These are phyloP conservation scores for Angomonas desouzai DNA, from an alignment of 208 protist genomes.

Conservation along the genomic window DNA sequence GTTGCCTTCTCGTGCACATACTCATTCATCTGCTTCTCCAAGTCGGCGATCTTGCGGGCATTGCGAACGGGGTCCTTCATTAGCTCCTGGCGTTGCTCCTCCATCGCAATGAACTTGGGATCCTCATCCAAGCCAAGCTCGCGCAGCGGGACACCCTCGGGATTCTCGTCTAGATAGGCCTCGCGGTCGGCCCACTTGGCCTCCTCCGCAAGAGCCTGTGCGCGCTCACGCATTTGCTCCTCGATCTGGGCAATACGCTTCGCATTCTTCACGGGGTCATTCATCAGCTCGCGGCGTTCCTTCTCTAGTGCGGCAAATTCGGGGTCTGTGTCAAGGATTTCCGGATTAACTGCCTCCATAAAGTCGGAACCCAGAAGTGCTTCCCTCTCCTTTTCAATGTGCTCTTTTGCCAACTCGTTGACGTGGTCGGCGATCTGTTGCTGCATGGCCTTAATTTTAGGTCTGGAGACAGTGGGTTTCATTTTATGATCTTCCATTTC, in stretches of 20 bases:
- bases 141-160: constrained; percentile 15
- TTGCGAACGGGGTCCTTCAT: constrained; percentile 17
- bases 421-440: constrained; percentile 19
- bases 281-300: constrained; percentile 36
- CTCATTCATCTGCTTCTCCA: constrained; percentile 44
- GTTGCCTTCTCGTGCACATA: constrained; percentile 55
- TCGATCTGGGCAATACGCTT: constrained; percentile 35
- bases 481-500: constrained; percentile 15
- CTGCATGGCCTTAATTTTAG: constrained; percentile 8
- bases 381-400: constrained; percentile 19
- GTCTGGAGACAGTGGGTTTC: background rate
- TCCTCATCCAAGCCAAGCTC: constrained; percentile 21
- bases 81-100: constrained; percentile 15
- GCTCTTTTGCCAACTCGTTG: constrained; percentile 18
- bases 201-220: constrained; percentile 35
- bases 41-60: constrained; percentile 12
- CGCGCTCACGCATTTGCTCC: constrained; percentile 44
- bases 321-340: constrained; percentile 49
- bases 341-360: constrained; percentile 46
- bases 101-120: constrained; percentile 19
- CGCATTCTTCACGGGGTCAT: constrained; percentile 28
- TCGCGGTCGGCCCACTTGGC: constrained; percentile 12
- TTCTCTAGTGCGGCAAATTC: constrained; percentile 51
- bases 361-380: constrained; percentile 62
- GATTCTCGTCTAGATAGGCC: constrained; percentile 16